Evolutionary conservation across 495 filamentous ascomycete species (phyloP).

Genomic region (Aspergillus campestris): DNA sequence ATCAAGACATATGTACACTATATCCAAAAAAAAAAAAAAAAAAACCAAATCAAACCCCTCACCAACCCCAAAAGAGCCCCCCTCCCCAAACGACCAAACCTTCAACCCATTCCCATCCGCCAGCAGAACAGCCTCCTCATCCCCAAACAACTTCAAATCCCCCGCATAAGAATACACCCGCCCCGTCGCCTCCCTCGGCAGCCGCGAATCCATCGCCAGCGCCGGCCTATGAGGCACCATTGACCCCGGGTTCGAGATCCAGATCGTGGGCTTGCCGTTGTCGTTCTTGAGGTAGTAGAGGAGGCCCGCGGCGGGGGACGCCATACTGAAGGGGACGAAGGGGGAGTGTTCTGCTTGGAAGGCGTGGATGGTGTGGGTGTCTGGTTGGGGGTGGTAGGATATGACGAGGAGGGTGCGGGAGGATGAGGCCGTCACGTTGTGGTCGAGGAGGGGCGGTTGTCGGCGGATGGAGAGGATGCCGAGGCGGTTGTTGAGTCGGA

Average conservation of each 20-base stretch:
- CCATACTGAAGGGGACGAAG: conserved; percentile 5
- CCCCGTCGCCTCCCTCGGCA: conserved; percentile 5
- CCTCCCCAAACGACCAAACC: conserved; percentile 14
- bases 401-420: background rate
- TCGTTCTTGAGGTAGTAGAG: conserved; percentile 15
- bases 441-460: background rate
- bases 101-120: conserved; percentile 7
- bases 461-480: conserved; percentile 4
- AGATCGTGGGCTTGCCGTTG: conserved; percentile 9
- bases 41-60: background rate
- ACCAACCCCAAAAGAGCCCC: background rate
- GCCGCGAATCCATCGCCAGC: conserved; percentile 4
- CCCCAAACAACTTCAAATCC: conserved; percentile 8
- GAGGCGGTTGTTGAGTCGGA: conserved; percentile 2
- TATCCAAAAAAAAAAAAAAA: too few relatives aligned
- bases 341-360: background rate
- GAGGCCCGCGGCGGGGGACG: conserved; percentile 6
- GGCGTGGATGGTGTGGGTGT: conserved; percentile 5
- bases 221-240: conserved; percentile 5
- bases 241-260: conserved; percentile 14
- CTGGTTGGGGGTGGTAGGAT: conserved; percentile 5
- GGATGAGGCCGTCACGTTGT: background rate
- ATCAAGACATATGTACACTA: too few relatives aligned
- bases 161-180: conserved; percentile 3
- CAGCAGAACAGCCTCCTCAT: conserved; percentile 9